These are phyloP conservation scores for Cornus florida DNA, from an alignment of 148 eudicot species.

Conservation along the genomic window DNA sequence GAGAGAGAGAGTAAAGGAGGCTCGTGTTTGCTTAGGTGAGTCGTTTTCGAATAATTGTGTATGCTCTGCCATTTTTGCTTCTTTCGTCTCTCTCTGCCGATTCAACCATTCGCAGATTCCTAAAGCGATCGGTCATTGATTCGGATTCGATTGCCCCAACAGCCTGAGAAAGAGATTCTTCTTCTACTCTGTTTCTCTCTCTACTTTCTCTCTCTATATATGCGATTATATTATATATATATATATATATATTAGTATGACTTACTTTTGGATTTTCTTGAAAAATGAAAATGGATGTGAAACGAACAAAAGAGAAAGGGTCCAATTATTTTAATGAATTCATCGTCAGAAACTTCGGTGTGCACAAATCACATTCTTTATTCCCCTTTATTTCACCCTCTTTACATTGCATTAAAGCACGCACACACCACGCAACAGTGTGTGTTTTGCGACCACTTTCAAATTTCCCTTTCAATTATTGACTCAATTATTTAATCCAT, in stretches of 20 bases:
- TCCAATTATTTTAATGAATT: constrained; percentile 1
- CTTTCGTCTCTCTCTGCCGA: constrained; percentile 12
- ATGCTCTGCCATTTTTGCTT: not conserved
- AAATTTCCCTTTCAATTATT: constrained; percentile 32
- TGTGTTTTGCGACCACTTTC: constrained; percentile 24
- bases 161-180: constrained; percentile 9
- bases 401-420: constrained; percentile 38
- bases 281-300: constrained; percentile 14
- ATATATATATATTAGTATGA: not conserved
- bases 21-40: not conserved
- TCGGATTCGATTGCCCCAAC: not conserved
- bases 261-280: constrained; percentile 13
- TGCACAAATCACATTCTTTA: constrained; percentile 11
- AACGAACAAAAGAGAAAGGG: constrained; percentile 11
- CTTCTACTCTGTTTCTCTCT: constrained; percentile 5
- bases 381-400: constrained; percentile 13
- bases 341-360: constrained; percentile 25
- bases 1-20: not conserved
- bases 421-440: constrained; percentile 26
- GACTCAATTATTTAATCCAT: constrained; percentile 21
- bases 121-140: not conserved
- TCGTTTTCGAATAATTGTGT: not conserved
- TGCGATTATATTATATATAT: too few species aligned
- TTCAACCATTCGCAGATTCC: not conserved
- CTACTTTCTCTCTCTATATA: constrained; percentile 9